phyloP scores from a whole-genome alignment of 495 filamentous ascomycete genomes.

The Penicillium roqueforti region DNA sequence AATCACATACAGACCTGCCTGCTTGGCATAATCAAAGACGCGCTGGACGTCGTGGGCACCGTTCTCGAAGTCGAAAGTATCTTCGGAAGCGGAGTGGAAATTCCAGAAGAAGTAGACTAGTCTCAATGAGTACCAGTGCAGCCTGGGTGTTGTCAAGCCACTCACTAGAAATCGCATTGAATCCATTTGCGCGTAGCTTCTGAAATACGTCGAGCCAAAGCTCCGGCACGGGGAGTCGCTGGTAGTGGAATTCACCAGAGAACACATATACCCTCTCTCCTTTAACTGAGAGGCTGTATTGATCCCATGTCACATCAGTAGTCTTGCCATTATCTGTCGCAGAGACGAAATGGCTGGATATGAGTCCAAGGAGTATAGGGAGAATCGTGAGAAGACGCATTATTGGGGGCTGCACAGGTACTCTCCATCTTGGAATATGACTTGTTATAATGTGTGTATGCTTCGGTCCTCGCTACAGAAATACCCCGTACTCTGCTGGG shows the following conservation, averaged over 20 bases:
- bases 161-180: slow-evolving; percentile 45
- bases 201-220: slow-evolving; percentile 60
- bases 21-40: slow-evolving; percentile 53
- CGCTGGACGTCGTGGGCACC: slow-evolving; percentile 51
- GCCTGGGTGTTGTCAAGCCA: background rate
- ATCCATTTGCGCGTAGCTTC: slow-evolving; percentile 57
- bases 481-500: slow-evolving; percentile 19
- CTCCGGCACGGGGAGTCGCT: slow-evolving; percentile 53
- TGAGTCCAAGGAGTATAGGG: slow-evolving; percentile 28
- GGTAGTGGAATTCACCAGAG: slow-evolving; percentile 57
- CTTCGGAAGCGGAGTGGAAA: slow-evolving; percentile 48
- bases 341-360: slow-evolving; percentile 35
- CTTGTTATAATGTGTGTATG: background rate
- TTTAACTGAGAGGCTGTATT: slow-evolving; percentile 55
- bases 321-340: slow-evolving; percentile 26
- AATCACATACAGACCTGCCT: slow-evolving; percentile 55
- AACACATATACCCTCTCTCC: slow-evolving; percentile 54
- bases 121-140: background rate
- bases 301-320: slow-evolving; percentile 46
- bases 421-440: background rate
- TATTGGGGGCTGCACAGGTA: too few species aligned
- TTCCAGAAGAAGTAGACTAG: slow-evolving; percentile 54
- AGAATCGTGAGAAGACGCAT: slow-evolving; percentile 23
- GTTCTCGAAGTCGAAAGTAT: slow-evolving; percentile 51
- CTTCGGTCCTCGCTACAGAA: slow-evolving; percentile 26